Base-by-base conservation (phyloP, 306 rosid species). In the Biancaea sappan region DNA sequence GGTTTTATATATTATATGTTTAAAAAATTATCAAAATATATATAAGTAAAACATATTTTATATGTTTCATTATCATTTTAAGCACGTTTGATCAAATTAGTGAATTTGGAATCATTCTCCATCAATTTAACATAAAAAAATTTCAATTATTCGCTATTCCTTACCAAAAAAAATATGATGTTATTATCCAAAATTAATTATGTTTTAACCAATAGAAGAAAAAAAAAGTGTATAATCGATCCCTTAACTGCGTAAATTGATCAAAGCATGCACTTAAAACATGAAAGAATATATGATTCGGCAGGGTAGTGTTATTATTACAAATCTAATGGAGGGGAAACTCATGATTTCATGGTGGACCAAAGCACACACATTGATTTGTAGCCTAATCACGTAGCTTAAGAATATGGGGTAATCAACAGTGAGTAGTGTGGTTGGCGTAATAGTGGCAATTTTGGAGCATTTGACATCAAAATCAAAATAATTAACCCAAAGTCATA, bases 291-390 rank as follows among this genome's bases (percentile, higher is more conserved):
- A 43, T 43, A 43, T 43, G n/a, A 43, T 43, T 43, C 13, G 1
- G 13, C 52, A 15, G 6, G 19, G 54, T 64, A 28, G 31, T 18
- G 32, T 57, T 46, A 74, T 32, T 29, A 63, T 70, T 61, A 71
- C 61, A 72, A 71, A 79, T 65, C 66, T 79, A 50, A 48, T 63
- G 72, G 31, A 44, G 43, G 69, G 69, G 22, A 71, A 66, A 70
- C 71, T 78, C 57, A 84, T 84, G 78, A 84, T 84, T 68, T 47
- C 66, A 6, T 3, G 8, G 28, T 3, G 73, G 74, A 83, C 70
- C 76, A 21, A 15, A 60, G 81, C 76, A 38, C 66, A 57, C 56
- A 40, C 69, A 32, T 62, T 62, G 78, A 69, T 77, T 80, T 69
- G 76, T 69, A 73, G 69, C 53, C 47, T 74, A 73, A 77, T 77